Percentiles rank a stretch among this genome's conserved stretches.
Conservation (phyloP, 352 stramenopile species). For the Phytophthora pseudosyringae region DNA sequence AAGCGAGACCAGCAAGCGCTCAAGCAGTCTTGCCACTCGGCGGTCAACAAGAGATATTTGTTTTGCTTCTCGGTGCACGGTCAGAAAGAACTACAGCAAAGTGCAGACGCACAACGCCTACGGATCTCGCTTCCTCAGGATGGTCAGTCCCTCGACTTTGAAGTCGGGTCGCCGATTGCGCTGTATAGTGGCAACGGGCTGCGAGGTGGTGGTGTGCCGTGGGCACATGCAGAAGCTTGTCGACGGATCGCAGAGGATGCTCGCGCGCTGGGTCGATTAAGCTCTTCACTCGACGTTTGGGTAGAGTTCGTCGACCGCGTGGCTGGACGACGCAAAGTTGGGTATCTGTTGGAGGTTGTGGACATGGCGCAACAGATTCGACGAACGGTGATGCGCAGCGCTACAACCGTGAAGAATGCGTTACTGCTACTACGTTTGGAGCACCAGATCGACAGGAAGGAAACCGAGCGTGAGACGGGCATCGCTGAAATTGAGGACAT, state of each 20-base stretch:
- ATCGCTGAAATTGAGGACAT: constrained; percentile 32
- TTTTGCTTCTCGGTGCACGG: constrained; percentile 62
- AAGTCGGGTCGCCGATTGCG: constrained; percentile 34
- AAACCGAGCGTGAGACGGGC: constrained; percentile 23
- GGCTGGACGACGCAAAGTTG: constrained; percentile 66
- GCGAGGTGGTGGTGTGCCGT: constrained; percentile 25
- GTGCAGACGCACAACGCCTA: constrained; percentile 5
- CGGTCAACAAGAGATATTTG: constrained; percentile 45
- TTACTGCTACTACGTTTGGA: constrained; percentile 51
- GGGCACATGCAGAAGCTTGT: constrained; percentile 32
- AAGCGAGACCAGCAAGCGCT: background rate
- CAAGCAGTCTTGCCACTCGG: constrained; percentile 16
- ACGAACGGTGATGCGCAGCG: constrained; percentile 59
- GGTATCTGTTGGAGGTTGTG: constrained; percentile 67
- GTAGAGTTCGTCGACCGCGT: constrained; percentile 69
- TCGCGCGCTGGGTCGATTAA: constrained; percentile 41
- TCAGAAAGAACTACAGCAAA: constrained; percentile 1
- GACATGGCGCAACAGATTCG: constrained; percentile 31
- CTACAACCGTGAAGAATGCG: constrained; percentile 65
- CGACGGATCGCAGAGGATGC: constrained; percentile 30
- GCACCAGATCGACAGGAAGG: constrained; percentile 36
- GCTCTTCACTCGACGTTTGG: constrained; percentile 73
- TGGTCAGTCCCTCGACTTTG: constrained; percentile 7
- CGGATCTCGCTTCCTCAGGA: constrained; percentile 11
- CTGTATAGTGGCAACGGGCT: constrained; percentile 10